Conservation (phyloP, 73 alveolate genomes). For the Uronychia setigera region DNA sequence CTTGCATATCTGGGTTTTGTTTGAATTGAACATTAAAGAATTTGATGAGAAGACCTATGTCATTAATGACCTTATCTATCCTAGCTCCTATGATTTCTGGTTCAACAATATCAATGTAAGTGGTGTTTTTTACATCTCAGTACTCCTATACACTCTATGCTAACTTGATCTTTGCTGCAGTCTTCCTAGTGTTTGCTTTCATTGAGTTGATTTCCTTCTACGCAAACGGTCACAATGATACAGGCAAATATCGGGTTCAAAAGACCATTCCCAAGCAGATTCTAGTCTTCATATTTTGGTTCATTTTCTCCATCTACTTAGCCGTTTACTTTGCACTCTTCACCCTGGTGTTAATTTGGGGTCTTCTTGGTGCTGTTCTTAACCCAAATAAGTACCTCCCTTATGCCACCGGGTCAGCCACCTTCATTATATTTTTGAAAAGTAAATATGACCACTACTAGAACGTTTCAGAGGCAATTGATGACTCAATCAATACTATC, state of each 20-base stretch:
- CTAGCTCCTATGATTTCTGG: slow-evolving; percentile 15
- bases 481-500: not conserved
- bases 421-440: not conserved
- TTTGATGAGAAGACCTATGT: not conserved
- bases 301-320: not conserved
- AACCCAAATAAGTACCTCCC: slow-evolving; percentile 28
- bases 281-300: slow-evolving; percentile 3
- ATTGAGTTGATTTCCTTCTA: slow-evolving; percentile 29
- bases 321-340: slow-evolving; percentile 13
- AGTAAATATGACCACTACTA: not conserved
- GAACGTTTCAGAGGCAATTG: slow-evolving; percentile 11
- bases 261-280: slow-evolving; percentile 5
- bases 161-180: not conserved
- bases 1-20: not conserved
- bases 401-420: slow-evolving; percentile 10
- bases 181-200: slow-evolving; percentile 3
- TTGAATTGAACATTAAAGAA: not conserved
- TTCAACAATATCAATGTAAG: not conserved
- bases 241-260: slow-evolving; percentile 15
- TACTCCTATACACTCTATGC: not conserved
- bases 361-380: slow-evolving; percentile 14
- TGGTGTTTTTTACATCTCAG: not conserved
- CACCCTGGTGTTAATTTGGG: slow-evolving; percentile 17
- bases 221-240: slow-evolving; percentile 1
- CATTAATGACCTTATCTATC: not conserved